Evolutionary conservation across 1,284 basidiomycete genomes (phyloP), one percentile per base, ranked within the genome.

Genomic region (Coniophora puteana): DNA sequence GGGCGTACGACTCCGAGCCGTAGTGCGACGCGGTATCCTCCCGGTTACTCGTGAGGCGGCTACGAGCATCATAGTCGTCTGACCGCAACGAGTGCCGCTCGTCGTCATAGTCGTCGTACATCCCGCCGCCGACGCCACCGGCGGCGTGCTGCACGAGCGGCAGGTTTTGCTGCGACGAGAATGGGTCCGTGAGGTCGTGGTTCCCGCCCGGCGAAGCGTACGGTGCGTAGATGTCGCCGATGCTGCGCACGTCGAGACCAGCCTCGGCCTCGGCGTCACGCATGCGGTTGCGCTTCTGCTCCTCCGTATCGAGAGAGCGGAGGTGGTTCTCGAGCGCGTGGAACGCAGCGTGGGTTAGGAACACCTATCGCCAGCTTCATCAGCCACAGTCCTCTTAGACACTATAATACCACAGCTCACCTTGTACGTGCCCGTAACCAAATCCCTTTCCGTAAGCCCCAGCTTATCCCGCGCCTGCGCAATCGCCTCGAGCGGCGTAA

Each of bases 1-100:
- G 93, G 0, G 92, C 93, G 54, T 97, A 98, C 0, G 85, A 87
- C 55, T 93, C 92, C 2, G 89, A 89, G 5, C 89, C 90, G 44
- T 88, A 80, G 51, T 88, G 83, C 0, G 89, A 92, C 36, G 74
- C 71, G 0, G 81, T 76, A 36, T 92, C 91, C 42, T 90, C 89
- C 29, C 80, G 76, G 40, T 83, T 74, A 45, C 80, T 85, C 0
- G 83, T 88, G 38, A 84, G 72, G 30, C 82, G 75, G 54, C 84
- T 89, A 4, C 78, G 78, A 3, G 72, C 78, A 51, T 92, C 88
- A 45, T 78, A 87, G 45, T 89, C 82, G 14, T 89, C 85, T 38
- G 78, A 82, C n/a, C 76, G 74, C 40, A 86, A 65, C 0, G 85
- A 87, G 54, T 83, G 78, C 51, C 79, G 73, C 43, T 93, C 90